Evolutionary conservation across 2,329 filamentous ascomycete species (phyloP).

Genomic region (Apiospora marii): DNA sequence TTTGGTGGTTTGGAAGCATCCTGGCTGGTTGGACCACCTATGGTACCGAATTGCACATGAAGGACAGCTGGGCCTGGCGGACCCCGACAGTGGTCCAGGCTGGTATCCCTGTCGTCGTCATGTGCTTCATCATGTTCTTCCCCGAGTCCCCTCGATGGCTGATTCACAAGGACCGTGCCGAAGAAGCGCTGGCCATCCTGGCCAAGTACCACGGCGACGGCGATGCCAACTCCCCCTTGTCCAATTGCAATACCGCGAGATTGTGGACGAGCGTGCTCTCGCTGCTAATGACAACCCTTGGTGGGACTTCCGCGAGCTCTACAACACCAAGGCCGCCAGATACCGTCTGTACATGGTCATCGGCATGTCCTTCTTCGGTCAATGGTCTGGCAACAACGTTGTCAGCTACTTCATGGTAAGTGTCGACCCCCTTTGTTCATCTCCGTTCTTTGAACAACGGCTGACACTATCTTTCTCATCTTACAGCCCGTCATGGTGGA

Average conservation of each 20-base stretch:
- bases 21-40: conserved; percentile 61
- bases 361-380: conserved; percentile 60
- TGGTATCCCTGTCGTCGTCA: conserved; percentile 54
- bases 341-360: conserved; percentile 60
- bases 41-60: conserved; percentile 47
- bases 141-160: conserved; percentile 43
- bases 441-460: not conserved
- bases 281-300: conserved; percentile 63
- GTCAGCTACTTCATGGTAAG: conserved; percentile 50
- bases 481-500: conserved; percentile 50
- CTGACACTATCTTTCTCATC: not conserved
- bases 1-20: conserved; percentile 60
- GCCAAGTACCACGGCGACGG: conserved; percentile 68
- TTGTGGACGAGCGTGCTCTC: conserved; percentile 57
- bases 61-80: conserved; percentile 61
- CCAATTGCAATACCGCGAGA: conserved; percentile 64
- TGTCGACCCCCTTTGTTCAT: not conserved
- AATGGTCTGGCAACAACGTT: conserved; percentile 55
- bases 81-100: conserved; percentile 64
- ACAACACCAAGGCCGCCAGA: conserved; percentile 54
- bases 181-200: conserved; percentile 63
- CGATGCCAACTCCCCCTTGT: conserved; percentile 60
- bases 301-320: conserved; percentile 66
- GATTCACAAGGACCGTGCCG: conserved; percentile 56
- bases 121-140: conserved; percentile 46